Conservation (phyloP, 1,284 basidiomycete species). For the Austroboletus sp. region DNA sequence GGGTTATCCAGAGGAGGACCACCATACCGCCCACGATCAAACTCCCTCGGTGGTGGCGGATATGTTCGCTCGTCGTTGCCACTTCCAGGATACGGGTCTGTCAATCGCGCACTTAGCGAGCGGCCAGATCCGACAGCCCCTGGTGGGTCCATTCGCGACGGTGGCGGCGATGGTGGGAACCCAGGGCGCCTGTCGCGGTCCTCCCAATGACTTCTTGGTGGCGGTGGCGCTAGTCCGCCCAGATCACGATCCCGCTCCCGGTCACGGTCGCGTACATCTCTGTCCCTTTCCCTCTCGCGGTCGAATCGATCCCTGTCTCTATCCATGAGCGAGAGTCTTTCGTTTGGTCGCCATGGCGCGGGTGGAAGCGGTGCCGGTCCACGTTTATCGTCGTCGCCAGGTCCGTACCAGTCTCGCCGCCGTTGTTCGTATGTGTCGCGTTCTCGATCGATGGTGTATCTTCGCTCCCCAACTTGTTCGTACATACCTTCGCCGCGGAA, state of each 20-base stretch:
- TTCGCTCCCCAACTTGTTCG: conserved; percentile 23
- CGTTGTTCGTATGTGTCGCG: conserved; percentile 30
- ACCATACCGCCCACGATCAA: conserved; percentile 28
- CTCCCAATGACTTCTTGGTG: conserved; percentile 31
- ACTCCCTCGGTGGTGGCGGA: conserved; percentile 19
- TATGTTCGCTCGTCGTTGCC: conserved; percentile 24
- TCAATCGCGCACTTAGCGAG: conserved; percentile 25
- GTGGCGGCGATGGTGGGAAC: conserved; percentile 18
- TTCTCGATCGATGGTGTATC: conserved; percentile 23
- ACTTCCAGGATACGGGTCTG: conserved; percentile 15
- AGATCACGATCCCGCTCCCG: conserved; percentile 24
- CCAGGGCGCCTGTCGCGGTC: conserved; percentile 33
- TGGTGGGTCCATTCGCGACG: conserved; percentile 12
- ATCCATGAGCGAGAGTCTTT: conserved; percentile 21
- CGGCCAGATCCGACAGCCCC: conserved; percentile 11
- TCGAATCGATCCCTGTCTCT: conserved; percentile 36
- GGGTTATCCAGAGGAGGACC: conserved; percentile 9
- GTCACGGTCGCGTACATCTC: conserved; percentile 32
- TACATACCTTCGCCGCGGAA: conserved; percentile 19
- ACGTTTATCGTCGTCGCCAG: conserved; percentile 35
- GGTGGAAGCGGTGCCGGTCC: conserved; percentile 7
- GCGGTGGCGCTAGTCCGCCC: conserved; percentile 7
- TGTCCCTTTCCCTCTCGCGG: conserved; percentile 29
- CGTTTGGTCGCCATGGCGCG: conserved; percentile 25
- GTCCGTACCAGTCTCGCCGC: conserved; percentile 32